Evolutionary conservation across 2,329 filamentous ascomycete species (phyloP).

Genomic region (Phaeophleospora eucalypticola): DNA sequence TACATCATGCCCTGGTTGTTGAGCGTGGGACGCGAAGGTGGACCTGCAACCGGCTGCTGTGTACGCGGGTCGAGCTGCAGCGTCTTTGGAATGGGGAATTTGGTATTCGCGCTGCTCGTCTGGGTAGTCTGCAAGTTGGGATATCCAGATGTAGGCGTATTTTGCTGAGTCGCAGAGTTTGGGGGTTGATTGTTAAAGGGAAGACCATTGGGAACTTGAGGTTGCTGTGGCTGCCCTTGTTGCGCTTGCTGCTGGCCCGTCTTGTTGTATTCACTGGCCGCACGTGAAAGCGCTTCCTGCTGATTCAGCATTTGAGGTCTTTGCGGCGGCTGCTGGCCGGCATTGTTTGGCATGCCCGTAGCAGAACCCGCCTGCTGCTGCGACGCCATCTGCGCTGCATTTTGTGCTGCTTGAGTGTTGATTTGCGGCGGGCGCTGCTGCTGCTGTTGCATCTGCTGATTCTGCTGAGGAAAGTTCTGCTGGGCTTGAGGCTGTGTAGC

Average conservation of each 20-base stretch:
- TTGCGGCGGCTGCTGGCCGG: conserved; percentile 19
- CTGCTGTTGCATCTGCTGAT: conserved; percentile 18
- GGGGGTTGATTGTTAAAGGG: conserved; percentile 18
- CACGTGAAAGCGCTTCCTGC: conserved; percentile 42
- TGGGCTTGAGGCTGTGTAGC: conserved; percentile 24
- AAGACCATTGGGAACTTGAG: conserved; percentile 24
- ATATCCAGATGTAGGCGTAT: conserved; percentile 20
- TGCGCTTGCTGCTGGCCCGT: conserved; percentile 15
- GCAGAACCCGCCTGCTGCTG: conserved; percentile 17
- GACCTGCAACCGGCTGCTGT: conserved; percentile 71
- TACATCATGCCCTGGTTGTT: conserved; percentile 81
- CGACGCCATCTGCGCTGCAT: conserved; percentile 9
- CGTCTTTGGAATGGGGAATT: conserved; percentile 79
- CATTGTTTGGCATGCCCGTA: conserved; percentile 13
- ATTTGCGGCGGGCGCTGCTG: conserved; percentile 20
- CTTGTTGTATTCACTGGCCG: conserved; percentile 21
- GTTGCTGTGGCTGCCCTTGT: conserved; percentile 17
- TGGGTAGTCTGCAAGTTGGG: conserved; percentile 24
- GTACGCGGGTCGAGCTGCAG: conserved; percentile 68
- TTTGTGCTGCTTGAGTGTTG: conserved; percentile 19
- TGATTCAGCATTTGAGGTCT: conserved; percentile 39
- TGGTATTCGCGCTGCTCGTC: conserved; percentile 47
- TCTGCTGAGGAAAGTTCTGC: conserved; percentile 32
- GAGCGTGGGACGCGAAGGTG: conserved; percentile 72
- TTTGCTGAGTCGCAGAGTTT: conserved; percentile 21